Evolutionary conservation across 352 stramenopile species (phyloP), one percentile per base, ranked within the genome.

Genomic region (Phytopythium vexans): DNA sequence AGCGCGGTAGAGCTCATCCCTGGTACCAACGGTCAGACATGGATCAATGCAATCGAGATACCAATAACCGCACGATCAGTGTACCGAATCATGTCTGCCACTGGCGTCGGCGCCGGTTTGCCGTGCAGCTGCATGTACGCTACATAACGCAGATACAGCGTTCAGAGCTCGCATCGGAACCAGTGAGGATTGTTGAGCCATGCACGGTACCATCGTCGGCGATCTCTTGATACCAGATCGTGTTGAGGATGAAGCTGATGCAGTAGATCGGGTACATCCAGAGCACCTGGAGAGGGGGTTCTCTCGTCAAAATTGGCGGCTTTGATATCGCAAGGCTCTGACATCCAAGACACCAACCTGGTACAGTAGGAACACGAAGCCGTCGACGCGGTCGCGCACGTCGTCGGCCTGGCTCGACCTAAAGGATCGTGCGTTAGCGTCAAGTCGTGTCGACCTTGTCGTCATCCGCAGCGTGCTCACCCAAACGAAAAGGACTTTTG

Each of bases 201-300:
- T 32, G 42, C 6, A 8, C 58, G 54, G n/a, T 52, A 94, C 85
- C 85, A 57, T 95, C 83, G 45, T 95, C 85, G 1, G 85, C 85
- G 48, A 95, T 93, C 65, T 95, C 85, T 71, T 95, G 85, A 65
- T 95, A 95, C 85, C 85, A 95, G 69, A 95, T 95, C 12, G 85
- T 93, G 61, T 95, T 95, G 55, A 95, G 64, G 57, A 95, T 95
- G 64, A 95, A 95, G 66, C 85, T 95, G 64, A 95, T 92, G 70
- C 81, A 92, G 71, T 95, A 95, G 63, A 95, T 95, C 41, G 85
- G 85, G 59, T 95, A 95, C 83, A 95, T 95, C 85, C 85, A 95
- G 32, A 95, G 60, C 51, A 82, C 77, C 75, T 88, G 53, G 21
- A 33, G 38, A 44, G 27, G 36, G 16, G 7, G 11, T 27, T 27